Conservation (phyloP, 257 asterid genomes). For the Solanum megistacrolobum region DNA sequence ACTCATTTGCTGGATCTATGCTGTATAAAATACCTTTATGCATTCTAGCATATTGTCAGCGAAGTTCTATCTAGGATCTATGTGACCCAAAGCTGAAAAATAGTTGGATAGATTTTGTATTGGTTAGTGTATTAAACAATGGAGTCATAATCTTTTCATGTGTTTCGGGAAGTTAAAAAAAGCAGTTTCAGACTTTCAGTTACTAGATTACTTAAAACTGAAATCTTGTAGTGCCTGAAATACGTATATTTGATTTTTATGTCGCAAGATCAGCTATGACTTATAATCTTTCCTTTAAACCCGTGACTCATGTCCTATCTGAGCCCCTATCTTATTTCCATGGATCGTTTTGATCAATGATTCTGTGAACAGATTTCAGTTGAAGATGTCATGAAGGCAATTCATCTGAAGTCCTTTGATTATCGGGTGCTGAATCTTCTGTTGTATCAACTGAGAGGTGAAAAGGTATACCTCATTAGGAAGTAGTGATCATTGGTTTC, state of each 20-base stretch:
- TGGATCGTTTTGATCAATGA: constrained; percentile 15
- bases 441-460: constrained; percentile 61
- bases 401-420: constrained; percentile 85
- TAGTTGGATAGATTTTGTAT: not conserved
- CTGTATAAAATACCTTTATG: not conserved
- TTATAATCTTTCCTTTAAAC: not conserved
- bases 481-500: not conserved
- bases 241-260: not conserved
- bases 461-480: constrained; percentile 38
- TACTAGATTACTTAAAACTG: not conserved
- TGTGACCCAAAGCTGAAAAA: not conserved
- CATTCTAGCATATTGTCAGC: not conserved
- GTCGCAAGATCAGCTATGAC: not conserved
- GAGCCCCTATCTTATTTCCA: not conserved
- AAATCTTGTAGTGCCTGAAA: not conserved
- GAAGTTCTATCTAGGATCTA: not conserved
- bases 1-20: not conserved
- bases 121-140: not conserved
- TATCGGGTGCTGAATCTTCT: constrained; percentile 84
- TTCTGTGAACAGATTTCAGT: constrained; percentile 43
- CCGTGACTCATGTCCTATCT: not conserved
- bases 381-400: constrained; percentile 68
- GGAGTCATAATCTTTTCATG: not conserved
- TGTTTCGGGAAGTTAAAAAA: not conserved
- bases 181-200: not conserved